A percentile compares a stretch with the other conserved stretches of the same genome.
phyloP scores from a whole-genome alignment of 129 eudicot species.

The Chrysanthemum lavandulifolium region DNA sequence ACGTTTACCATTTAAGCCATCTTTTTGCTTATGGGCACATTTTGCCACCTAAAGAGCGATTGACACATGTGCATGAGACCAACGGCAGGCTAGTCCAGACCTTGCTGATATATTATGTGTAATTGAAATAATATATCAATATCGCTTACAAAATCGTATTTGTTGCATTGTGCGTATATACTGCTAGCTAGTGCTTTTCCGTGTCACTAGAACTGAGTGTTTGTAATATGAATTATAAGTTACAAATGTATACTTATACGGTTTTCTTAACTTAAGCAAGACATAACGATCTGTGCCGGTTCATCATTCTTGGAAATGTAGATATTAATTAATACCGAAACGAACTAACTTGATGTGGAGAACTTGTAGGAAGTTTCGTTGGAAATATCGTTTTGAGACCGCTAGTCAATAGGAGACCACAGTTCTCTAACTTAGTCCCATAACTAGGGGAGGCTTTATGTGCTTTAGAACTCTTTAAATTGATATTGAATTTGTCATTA shows the following conservation, averaged over 20 bases:
- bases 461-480: conserved; percentile 16
- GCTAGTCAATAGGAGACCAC: conserved; percentile 7
- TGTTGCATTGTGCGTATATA: too few species aligned
- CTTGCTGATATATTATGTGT: background rate
- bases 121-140: background rate
- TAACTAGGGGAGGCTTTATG: conserved; percentile 25
- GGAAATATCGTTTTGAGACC: conserved; percentile 4
- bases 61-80: conserved; percentile 13
- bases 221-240: background rate
- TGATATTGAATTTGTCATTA: conserved; percentile 8
- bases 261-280: background rate
- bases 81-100: background rate
- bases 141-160: too few species aligned
- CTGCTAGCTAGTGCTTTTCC: too few species aligned
- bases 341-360: background rate
- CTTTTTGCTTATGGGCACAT: too few species aligned
- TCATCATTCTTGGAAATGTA: background rate
- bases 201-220: too few species aligned
- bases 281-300: background rate
- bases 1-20: too few species aligned
- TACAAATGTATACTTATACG: background rate
- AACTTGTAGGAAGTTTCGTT: background rate
- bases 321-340: background rate
- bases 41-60: background rate
- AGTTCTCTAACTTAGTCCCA: background rate